These are phyloP conservation scores for Penicillium turbatum DNA, from an alignment of 495 filamentous ascomycete species.

Conservation along the genomic window DNA sequence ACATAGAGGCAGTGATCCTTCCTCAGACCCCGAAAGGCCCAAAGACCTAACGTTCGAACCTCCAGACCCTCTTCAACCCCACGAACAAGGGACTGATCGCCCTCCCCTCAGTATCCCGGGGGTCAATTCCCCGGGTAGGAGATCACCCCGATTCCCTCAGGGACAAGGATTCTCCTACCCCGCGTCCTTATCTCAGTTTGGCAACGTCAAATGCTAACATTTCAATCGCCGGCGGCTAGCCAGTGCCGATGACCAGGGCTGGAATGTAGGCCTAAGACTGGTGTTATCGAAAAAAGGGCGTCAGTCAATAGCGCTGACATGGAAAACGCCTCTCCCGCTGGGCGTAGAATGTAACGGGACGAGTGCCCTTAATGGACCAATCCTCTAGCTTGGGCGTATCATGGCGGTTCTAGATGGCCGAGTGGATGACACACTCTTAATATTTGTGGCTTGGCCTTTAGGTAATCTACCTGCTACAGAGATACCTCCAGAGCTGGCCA, in stretches of 20 bases:
- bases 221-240: not conserved
- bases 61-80: not conserved
- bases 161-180: not conserved
- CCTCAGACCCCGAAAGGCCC: not conserved
- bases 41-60: not conserved
- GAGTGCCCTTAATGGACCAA: not conserved
- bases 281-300: slow-evolving; percentile 4
- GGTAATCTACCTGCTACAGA: not conserved
- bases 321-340: slow-evolving; percentile 27
- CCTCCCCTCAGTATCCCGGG: not conserved
- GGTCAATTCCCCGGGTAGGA: not conserved
- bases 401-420: slow-evolving; percentile 1
- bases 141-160: not conserved
- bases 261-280: not conserved
- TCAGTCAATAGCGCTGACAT: slow-evolving; percentile 12
- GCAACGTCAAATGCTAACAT: not conserved
- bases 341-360: slow-evolving; percentile 6
- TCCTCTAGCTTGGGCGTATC: slow-evolving; percentile 1
- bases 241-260: not conserved
- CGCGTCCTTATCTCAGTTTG: not conserved
- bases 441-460: slow-evolving; percentile 1
- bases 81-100: not conserved
- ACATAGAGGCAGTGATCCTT: not conserved
- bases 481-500: not conserved
- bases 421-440: not conserved